These are phyloP conservation scores for Fusarium sp. DNA, from an alignment of 2,329 filamentous ascomycete genomes.

Conservation along the genomic window DNA sequence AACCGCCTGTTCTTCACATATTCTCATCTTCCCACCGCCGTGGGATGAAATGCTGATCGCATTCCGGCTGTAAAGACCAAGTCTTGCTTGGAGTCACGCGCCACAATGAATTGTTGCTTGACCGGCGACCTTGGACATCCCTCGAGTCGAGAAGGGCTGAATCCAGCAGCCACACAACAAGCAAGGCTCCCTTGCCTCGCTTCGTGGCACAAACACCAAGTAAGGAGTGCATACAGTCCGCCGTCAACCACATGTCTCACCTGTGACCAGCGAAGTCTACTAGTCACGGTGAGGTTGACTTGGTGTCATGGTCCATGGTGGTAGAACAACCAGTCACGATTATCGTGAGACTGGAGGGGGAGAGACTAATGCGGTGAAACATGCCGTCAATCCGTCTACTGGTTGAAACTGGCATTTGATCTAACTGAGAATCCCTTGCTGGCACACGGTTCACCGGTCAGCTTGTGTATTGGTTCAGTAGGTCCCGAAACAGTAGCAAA, in stretches of 20 bases:
- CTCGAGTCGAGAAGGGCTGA: slow-evolving; percentile 25
- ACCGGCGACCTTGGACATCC: slow-evolving; percentile 1
- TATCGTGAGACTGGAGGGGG: slow-evolving; percentile 22
- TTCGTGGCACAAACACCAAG: slow-evolving; percentile 11
- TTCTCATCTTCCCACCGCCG: slow-evolving; percentile 20
- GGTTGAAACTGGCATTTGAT: slow-evolving; percentile 16
- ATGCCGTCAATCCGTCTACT: slow-evolving; percentile 19
- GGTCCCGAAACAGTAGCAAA: background rate
- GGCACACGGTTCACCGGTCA: background rate
- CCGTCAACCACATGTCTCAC: slow-evolving; percentile 25
- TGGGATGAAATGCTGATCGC: slow-evolving; percentile 26
- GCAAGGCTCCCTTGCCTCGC: slow-evolving; percentile 30
- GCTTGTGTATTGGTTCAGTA: background rate
- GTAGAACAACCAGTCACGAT: slow-evolving; percentile 30
- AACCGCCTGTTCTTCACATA: slow-evolving; percentile 4
- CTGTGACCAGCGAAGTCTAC: slow-evolving; percentile 16
- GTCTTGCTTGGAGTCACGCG: slow-evolving; percentile 12
- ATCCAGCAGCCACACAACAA: slow-evolving; percentile 14
- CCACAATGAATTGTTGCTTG: slow-evolving; percentile 24
- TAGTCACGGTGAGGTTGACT: slow-evolving; percentile 14
- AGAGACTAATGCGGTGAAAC: slow-evolving; percentile 18
- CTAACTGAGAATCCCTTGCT: slow-evolving; percentile 1
- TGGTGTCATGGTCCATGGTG: slow-evolving; percentile 15
- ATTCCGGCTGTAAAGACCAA: slow-evolving; percentile 25
- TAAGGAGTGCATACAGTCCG: slow-evolving; percentile 20